A percentile compares a stretch with the other conserved stretches of the same genome.
These are phyloP conservation scores for Silene coronaria DNA, from an alignment of 179 eudicot genomes.

Conservation along the genomic window DNA sequence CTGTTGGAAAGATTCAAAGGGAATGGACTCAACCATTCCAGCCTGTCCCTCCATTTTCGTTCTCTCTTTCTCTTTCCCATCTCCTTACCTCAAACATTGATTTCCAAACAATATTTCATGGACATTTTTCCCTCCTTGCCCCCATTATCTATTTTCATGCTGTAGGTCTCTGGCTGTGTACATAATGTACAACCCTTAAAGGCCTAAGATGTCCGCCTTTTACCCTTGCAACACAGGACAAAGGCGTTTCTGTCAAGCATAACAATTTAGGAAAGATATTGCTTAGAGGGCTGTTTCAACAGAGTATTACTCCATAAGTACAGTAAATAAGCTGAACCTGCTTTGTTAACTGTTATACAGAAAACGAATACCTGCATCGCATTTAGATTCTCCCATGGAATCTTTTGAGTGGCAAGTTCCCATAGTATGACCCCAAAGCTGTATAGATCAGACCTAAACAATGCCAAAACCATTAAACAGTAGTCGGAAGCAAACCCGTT, in stretches of 20 bases:
- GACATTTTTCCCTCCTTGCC: too few relatives aligned
- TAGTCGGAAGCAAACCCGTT: too few relatives aligned
- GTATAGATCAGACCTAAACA: conserved; percentile 80
- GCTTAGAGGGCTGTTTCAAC: not conserved
- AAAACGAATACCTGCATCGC: conserved; percentile 78
- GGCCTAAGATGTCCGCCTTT: not conserved
- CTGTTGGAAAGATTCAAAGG: too few relatives aligned
- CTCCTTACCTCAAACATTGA: too few relatives aligned
- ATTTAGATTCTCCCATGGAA: conserved; percentile 96
- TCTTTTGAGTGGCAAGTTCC: conserved; percentile 90
- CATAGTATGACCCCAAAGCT: conserved; percentile 92
- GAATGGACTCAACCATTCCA: not conserved
- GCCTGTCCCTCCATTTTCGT: not conserved
- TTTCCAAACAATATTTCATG: too few relatives aligned
- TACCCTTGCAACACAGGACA: too few relatives aligned
- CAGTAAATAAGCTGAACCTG: not conserved
- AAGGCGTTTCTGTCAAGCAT: too few relatives aligned
- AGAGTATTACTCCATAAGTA: not conserved
- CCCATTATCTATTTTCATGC: too few relatives aligned
- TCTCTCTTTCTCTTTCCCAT: not conserved
- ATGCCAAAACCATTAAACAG: not conserved
- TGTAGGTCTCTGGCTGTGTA: not conserved
- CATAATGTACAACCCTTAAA: too few relatives aligned
- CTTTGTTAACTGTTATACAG: conserved; percentile 1
- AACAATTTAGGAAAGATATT: not conserved